Evolutionary conservation across 345 rosid genomes (phyloP).

Genomic region (Lumnitzera littorea): DNA sequence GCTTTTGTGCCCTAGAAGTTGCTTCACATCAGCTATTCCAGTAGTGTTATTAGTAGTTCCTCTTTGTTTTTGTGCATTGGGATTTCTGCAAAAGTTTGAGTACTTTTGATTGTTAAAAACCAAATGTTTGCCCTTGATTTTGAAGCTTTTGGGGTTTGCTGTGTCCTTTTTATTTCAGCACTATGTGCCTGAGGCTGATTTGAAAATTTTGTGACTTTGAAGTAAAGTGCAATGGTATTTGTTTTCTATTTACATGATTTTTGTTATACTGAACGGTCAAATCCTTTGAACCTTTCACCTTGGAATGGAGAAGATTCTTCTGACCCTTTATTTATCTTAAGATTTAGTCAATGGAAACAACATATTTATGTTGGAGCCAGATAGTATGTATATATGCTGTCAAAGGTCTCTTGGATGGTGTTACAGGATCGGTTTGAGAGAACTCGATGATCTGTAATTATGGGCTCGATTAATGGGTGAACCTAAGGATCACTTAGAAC

Average conservation of each 20-base stretch:
- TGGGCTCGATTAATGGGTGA: too few species aligned
- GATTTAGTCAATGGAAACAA: too few species aligned
- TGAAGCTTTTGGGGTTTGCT: background rate
- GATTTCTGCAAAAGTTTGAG: background rate
- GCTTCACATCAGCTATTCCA: background rate
- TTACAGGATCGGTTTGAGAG: too few species aligned
- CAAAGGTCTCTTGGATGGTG: too few species aligned
- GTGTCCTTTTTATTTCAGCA: background rate
- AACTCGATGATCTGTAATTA: too few species aligned
- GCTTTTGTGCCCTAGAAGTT: too few species aligned
- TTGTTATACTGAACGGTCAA: background rate
- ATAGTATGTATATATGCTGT: too few species aligned
- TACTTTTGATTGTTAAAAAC: background rate
- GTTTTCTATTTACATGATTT: background rate
- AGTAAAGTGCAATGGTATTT: background rate
- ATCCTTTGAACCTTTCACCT: too few species aligned
- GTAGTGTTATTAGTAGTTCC: background rate
- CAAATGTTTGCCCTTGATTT: background rate
- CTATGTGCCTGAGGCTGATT: background rate
- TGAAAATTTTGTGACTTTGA: background rate
- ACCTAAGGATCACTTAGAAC: too few species aligned
- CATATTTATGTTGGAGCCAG: too few species aligned
- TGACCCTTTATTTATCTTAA: too few species aligned
- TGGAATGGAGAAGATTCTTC: too few species aligned
- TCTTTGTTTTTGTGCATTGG: background rate